These are phyloP conservation scores for Phytophthora europaea DNA, from an alignment of 352 stramenopile genomes.

Conservation along the genomic window DNA sequence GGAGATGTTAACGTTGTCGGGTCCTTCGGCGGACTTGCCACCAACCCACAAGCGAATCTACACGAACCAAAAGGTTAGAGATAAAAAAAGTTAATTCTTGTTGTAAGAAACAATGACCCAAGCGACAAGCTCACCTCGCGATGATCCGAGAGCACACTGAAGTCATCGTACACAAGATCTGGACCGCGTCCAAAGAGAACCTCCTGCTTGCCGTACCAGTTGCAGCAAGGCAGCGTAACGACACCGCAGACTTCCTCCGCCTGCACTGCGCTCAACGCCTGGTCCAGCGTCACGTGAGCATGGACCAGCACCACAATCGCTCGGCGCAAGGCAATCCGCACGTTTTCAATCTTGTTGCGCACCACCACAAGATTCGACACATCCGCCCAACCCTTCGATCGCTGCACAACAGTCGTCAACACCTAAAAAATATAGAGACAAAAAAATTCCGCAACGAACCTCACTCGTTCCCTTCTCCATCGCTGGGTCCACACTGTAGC, in stretches of 20 bases:
- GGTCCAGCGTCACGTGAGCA: conserved; percentile 80
- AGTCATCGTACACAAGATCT: conserved; percentile 86
- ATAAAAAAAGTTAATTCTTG: not conserved
- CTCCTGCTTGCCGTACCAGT: conserved; percentile 86
- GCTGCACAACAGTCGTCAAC: conserved; percentile 32
- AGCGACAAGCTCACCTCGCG: conserved; percentile 55
- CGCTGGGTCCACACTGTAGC: conserved; percentile 82
- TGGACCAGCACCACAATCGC: conserved; percentile 84
- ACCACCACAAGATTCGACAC: conserved; percentile 81
- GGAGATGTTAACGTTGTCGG: conserved; percentile 16
- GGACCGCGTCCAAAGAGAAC: conserved; percentile 57
- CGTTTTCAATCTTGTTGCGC: conserved; percentile 88
- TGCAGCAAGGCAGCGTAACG: conserved; percentile 84
- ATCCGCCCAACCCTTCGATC: conserved; percentile 53
- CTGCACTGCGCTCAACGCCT: conserved; percentile 73
- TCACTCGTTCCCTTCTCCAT: conserved; percentile 72
- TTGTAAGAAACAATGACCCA: not conserved
- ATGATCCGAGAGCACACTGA: conserved; percentile 84
- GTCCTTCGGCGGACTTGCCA: not conserved
- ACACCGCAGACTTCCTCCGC: conserved; percentile 69
- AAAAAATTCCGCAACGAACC: conserved; percentile 17
- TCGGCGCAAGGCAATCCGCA: conserved; percentile 66
- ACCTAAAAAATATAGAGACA: conserved; percentile 1
- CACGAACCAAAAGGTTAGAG: conserved; percentile 12
- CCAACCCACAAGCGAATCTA: conserved; percentile 63